Evolutionary conservation across 441 rosid species (phyloP).

Genomic region (Corymbia calophylla): DNA sequence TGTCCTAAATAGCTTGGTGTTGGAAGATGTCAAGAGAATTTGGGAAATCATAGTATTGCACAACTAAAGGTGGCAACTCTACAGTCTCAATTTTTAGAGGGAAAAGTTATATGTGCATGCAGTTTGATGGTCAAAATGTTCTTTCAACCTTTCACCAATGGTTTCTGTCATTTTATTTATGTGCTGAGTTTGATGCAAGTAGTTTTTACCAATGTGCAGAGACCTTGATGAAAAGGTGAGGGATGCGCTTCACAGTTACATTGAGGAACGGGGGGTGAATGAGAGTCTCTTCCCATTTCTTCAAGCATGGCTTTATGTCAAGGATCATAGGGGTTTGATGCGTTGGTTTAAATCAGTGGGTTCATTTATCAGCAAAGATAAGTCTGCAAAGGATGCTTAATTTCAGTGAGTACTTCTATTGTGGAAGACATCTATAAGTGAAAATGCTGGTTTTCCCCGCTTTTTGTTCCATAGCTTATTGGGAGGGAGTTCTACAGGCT

Average conservation of each 20-base stretch:
- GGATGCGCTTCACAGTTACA: slow-evolving; percentile 58
- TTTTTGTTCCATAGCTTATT: not conserved
- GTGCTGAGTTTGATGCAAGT: not conserved
- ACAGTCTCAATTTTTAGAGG: not conserved
- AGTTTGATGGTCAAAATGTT: not conserved
- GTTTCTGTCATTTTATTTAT: not conserved
- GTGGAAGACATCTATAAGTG: not conserved
- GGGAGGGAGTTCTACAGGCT: not conserved
- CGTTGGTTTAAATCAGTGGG: slow-evolving; percentile 79
- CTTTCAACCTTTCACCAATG: not conserved
- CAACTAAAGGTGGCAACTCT: not conserved
- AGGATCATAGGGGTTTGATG: slow-evolving; percentile 64
- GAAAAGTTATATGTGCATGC: not conserved
- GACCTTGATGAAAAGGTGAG: slow-evolving; percentile 69
- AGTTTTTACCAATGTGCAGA: slow-evolving; percentile 21
- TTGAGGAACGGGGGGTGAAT: slow-evolving; percentile 75
- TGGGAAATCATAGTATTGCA: not conserved
- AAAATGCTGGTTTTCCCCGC: not conserved
- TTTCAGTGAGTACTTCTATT: not conserved
- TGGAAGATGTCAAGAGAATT: not conserved
- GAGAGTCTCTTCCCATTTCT: slow-evolving; percentile 76
- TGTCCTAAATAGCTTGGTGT: not conserved
- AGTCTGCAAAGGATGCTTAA: slow-evolving; percentile 5
- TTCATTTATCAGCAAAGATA: slow-evolving; percentile 33
- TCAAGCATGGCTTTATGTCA: slow-evolving; percentile 90